A percentile compares a stretch with the other conserved stretches of the same genome.
phyloP scores from a whole-genome alignment of 345 rosid genomes.

The Eutrema japonicum region DNA sequence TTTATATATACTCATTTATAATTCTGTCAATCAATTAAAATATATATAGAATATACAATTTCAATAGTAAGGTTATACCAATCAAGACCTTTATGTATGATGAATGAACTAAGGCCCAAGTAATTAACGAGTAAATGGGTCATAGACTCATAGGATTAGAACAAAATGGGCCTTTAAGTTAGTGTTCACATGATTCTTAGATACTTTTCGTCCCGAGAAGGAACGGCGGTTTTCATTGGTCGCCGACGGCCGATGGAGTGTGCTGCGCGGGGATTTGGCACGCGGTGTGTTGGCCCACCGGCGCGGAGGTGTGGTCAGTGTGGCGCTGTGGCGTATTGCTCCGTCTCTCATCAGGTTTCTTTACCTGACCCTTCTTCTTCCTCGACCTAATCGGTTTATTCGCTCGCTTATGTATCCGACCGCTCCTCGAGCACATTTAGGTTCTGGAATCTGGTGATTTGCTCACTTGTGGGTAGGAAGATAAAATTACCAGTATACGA shows the following conservation, averaged over 20 bases:
- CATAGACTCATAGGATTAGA: not conserved
- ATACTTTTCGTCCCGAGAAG: not conserved
- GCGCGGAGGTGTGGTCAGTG: slow-evolving; percentile 71
- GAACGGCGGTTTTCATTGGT: slow-evolving; percentile 1
- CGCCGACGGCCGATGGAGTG: slow-evolving; percentile 66
- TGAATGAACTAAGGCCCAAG: not conserved
- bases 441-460: not conserved
- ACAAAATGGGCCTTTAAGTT: slow-evolving; percentile 22
- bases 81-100: no score
- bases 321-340: slow-evolving; percentile 86
- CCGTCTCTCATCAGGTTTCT: slow-evolving; percentile 78
- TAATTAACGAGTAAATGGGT: slow-evolving; percentile 10
- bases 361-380: slow-evolving; percentile 18
- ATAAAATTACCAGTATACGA: not conserved
- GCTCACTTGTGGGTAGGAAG: not conserved
- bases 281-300: slow-evolving; percentile 68
- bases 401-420: not conserved
- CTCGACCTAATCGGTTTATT: slow-evolving; percentile 8
- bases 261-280: slow-evolving; percentile 67
- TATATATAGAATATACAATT: no score
- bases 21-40: no score
- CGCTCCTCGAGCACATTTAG: not conserved
- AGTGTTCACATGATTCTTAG: not conserved
- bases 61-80: no score
- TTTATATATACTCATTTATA: no score